These are phyloP conservation scores for Acer saccharum DNA, from an alignment of 345 rosid species.

Conservation along the genomic window DNA sequence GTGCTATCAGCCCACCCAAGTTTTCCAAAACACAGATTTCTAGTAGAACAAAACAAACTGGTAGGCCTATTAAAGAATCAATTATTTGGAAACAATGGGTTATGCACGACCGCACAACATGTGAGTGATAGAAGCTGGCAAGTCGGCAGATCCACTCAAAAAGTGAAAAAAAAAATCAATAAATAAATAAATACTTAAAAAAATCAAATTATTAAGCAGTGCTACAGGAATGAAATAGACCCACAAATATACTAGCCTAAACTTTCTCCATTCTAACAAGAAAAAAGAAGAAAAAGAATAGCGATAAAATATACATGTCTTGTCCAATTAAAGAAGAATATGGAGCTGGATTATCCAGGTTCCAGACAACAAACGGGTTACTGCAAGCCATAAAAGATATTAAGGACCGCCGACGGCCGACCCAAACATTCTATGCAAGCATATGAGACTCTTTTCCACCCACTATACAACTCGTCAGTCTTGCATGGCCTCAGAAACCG, in stretches of 20 bases:
- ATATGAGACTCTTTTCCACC: background rate
- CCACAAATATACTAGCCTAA: background rate
- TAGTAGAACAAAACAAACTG: no score
- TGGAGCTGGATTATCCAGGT: background rate
- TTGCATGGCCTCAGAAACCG: background rate
- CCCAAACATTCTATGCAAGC: background rate
- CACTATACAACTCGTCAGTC: conserved; percentile 12
- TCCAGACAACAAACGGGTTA: background rate
- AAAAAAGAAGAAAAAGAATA: background rate
- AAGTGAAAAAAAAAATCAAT: background rate
- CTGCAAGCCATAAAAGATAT: background rate
- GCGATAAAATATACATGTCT: conserved; percentile 15
- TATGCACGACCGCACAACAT: background rate
- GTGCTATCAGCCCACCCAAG: background rate
- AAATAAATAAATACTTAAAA: background rate
- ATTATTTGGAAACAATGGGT: background rate
- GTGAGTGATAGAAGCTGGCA: background rate
- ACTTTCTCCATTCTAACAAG: background rate
- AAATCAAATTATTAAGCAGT: background rate
- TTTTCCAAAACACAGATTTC: background rate
- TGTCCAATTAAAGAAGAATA: background rate
- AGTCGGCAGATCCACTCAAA: background rate
- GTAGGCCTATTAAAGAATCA: background rate
- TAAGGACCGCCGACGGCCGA: background rate
- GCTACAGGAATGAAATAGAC: background rate